Conservation (phyloP, 768 basidiomycete species). For the Hericium coralloides region DNA sequence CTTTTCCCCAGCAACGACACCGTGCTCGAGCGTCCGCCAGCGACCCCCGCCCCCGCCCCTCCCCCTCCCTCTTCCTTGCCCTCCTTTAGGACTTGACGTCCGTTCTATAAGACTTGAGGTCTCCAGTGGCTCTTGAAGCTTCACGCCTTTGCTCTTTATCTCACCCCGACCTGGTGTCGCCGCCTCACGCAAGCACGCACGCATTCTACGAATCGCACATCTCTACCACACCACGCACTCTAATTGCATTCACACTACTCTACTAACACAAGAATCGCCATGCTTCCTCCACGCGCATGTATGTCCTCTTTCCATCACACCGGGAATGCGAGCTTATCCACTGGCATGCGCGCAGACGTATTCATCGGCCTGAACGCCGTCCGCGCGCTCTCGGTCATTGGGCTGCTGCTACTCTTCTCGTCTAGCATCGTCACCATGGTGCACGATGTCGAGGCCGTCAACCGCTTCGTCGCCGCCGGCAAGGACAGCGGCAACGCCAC, state of each 20-base stretch:
- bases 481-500: slow-evolving; percentile 9
- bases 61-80: not conserved
- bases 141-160: not conserved
- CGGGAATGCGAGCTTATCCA: not conserved
- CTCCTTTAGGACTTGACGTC: not conserved
- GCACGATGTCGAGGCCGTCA: slow-evolving; percentile 13
- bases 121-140: not conserved
- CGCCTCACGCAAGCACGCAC: not conserved
- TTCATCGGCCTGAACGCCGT: slow-evolving; percentile 13
- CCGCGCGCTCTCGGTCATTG: slow-evolving; percentile 11
- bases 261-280: not conserved
- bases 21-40: not conserved
- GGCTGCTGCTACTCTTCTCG: slow-evolving; percentile 11
- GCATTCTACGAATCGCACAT: not conserved
- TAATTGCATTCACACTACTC: no score
- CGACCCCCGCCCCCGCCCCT: not conserved
- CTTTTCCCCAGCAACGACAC: not conserved
- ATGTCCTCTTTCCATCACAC: not conserved
- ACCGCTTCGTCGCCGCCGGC: slow-evolving; percentile 4
- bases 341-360: slow-evolving; percentile 1
- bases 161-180: not conserved
- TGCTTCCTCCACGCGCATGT: slow-evolving; percentile 16
- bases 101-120: not conserved
- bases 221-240: not conserved
- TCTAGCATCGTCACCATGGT: slow-evolving; percentile 14